A percentile compares a stretch with the other conserved stretches of the same genome.
Evolutionary conservation across 371 early-diverging fungal genomes (phyloP).

Genomic region (Encephalitozoon cuniculi): DNA sequence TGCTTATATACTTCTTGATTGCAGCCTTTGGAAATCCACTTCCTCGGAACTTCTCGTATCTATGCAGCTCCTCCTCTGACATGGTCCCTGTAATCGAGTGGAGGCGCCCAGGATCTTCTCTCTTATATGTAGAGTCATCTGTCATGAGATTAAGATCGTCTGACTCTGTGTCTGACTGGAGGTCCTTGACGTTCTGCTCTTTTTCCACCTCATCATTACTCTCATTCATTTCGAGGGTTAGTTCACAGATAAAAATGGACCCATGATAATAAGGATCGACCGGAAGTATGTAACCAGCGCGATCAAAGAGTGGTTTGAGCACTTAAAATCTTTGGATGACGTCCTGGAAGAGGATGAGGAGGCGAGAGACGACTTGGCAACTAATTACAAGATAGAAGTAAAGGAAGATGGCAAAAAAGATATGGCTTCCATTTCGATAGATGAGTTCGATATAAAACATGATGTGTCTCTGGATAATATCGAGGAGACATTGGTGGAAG

Average conservation of each 20-base stretch:
- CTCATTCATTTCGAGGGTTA: not conserved
- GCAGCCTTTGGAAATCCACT: slow-evolving; percentile 72
- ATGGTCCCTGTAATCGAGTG: slow-evolving; percentile 65
- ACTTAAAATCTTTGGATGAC: not conserved
- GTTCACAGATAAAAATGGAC: not conserved
- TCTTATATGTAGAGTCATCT: slow-evolving; percentile 24
- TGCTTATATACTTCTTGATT: slow-evolving; percentile 67
- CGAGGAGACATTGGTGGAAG: not conserved
- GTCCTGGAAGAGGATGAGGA: not conserved
- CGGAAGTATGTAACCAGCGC: not conserved
- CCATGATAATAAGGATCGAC: slow-evolving; percentile 6
- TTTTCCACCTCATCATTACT: slow-evolving; percentile 7
- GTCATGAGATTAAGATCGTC: slow-evolving; percentile 34
- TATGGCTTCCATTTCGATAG: not conserved
- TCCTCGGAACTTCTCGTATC: slow-evolving; percentile 78
- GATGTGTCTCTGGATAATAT: not conserved
- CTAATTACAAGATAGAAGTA: not conserved
- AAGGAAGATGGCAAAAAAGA: not conserved
- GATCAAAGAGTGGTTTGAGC: not conserved
- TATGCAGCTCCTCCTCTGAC: slow-evolving; percentile 68
- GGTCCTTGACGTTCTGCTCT: not conserved
- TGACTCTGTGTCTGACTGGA: slow-evolving; percentile 12
- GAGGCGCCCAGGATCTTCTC: not conserved
- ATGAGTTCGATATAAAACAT: not conserved
- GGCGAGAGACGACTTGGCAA: no score